Base-by-base conservation (phyloP, 768 basidiomycete species). In the Tephrocybe sp. region DNA sequence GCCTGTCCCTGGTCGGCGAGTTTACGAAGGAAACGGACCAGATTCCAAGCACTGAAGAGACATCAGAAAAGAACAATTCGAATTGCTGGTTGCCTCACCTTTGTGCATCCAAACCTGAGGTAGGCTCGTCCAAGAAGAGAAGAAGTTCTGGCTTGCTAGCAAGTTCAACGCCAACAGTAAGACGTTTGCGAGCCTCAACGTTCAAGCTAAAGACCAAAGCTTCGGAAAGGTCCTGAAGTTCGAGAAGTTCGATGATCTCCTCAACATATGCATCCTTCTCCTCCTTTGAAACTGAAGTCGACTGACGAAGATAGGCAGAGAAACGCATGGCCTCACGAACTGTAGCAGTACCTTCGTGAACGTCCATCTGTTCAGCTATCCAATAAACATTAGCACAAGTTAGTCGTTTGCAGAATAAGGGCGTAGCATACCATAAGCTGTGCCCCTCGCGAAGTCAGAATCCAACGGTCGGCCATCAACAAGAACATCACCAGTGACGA, bases 71-170 rank as follows among this genome's bases (percentile, higher is more conserved):
- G 28, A 11, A 5, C 5, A 30, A 5, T 5, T 30, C 11, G 11
- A 11, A 30, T 5, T 30, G 11, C 6, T 5, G 11, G 28, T 30
- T 90, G 10, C 84, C 85, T 88, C 90, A 90, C 2, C 85, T 88
- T 67, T 92, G 90, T 0, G 90, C 91, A 65, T 93, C 90, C 12
- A 94, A 73, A 25, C 92, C 91, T 30, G 89, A 86, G 2, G 93
- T 95, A 0, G 93, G 93, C 64, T 95, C 92, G 60, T 94, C 93
- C 39, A 93, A 70, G 74, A 95, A 94, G 25, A 95, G 75, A 0
- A 96, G 73, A 0, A 93, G 73, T 63, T 82, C 80, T 0, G 91
- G 93, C 83, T 84, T 93, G 5, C 91, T 88, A 36, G 90, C 91
- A 9, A 95, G 75, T 65, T 93, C 91, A 30, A 93, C 91, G 20